A percentile compares a stretch with the other conserved stretches of the same genome.
phyloP scores from a whole-genome alignment of 495 filamentous ascomycete genomes.

The Penicillium arizonense region DNA sequence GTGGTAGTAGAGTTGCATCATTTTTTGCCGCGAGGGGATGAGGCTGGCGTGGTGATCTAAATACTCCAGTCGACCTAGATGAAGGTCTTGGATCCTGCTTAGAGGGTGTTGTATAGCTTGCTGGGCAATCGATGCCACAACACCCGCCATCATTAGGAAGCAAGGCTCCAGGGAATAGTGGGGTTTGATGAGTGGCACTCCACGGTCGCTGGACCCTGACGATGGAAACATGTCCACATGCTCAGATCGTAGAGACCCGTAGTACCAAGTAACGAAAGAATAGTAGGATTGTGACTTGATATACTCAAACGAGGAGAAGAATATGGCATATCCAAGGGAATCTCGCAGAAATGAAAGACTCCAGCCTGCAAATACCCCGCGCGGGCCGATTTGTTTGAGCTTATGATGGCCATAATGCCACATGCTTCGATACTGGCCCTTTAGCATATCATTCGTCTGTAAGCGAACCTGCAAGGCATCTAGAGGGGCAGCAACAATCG shows the following conservation, averaged over 20 bases:
- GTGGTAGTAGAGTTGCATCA: slow-evolving; percentile 65
- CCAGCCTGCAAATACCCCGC: slow-evolving; percentile 83
- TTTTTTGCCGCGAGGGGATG: slow-evolving; percentile 39
- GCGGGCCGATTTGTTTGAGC: slow-evolving; percentile 71
- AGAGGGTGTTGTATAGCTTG: slow-evolving; percentile 80
- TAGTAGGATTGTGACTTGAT: slow-evolving; percentile 86
- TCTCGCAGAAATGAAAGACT: slow-evolving; percentile 76
- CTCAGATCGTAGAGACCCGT: slow-evolving; percentile 51
- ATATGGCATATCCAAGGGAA: slow-evolving; percentile 74
- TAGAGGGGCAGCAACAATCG: slow-evolving; percentile 78
- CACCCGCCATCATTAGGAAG: slow-evolving; percentile 76
- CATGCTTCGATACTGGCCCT: slow-evolving; percentile 71
- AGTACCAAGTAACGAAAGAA: slow-evolving; percentile 73
- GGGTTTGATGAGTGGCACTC: slow-evolving; percentile 64
- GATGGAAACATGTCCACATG: slow-evolving; percentile 28
- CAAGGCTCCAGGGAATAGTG: slow-evolving; percentile 83
- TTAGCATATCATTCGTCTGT: slow-evolving; percentile 65
- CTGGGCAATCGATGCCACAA: slow-evolving; percentile 72
- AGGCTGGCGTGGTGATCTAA: slow-evolving; percentile 66
- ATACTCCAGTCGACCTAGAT: slow-evolving; percentile 76
- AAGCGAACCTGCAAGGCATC: slow-evolving; percentile 84
- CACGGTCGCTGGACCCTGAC: slow-evolving; percentile 26
- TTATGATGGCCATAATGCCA: slow-evolving; percentile 77
- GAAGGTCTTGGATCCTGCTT: slow-evolving; percentile 68
- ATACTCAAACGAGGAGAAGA: slow-evolving; percentile 85